Base-by-base conservation (phyloP, 768 basidiomycete genomes). In the Zangia roseola region DNA sequence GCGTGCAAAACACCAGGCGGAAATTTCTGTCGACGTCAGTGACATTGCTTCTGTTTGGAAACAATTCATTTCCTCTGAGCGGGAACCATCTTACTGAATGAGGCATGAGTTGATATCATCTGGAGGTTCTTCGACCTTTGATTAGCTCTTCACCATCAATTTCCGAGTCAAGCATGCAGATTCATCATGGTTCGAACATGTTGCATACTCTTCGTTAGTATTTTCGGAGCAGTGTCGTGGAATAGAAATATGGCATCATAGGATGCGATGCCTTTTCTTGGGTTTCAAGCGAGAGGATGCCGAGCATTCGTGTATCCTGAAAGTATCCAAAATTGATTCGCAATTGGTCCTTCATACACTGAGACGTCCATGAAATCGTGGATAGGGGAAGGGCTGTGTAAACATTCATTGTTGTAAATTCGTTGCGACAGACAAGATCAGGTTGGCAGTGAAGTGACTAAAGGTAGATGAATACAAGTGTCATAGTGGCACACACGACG, bases 361-460 rank as follows among this genome's bases (percentile, higher is more conserved):
- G 51, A 49, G 31, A 53, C 45, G 49, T 40, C 53, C 48, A 42
- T 51, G 49, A 52, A 43, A 50, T 55, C 47, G 54, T 33, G 31
- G 45, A 35, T 50, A 45, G 43, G 46, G 45, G 35, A 26, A 31
- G 21, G 31, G 19, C 24, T 28, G 50, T 55, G 47, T 45, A 53
- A 48, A 26, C 43, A 47, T 58, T 52, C 62, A 50, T 53, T n/a
- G 40, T 44, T 54, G 62, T 54, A 52, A 23, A 61, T 52, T n/a
- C 45, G 28, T 47, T 62, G 50, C 36, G 47, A 50, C 54, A 51
- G 57, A 46, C 58, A 55, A 53, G 20, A 52, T 24, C 42, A 39
- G 38, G 49, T 35, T 49, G 30, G 31, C 5, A 47, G 42, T 58
- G 55, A 41, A 44, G 40, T 48, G 19, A 53, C 49, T 28, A 37